A percentile compares a stretch with the other conserved stretches of the same genome.
Evolutionary conservation across 2,329 filamentous ascomycete species (phyloP).

Genomic region (Aspergillus sp.): DNA sequence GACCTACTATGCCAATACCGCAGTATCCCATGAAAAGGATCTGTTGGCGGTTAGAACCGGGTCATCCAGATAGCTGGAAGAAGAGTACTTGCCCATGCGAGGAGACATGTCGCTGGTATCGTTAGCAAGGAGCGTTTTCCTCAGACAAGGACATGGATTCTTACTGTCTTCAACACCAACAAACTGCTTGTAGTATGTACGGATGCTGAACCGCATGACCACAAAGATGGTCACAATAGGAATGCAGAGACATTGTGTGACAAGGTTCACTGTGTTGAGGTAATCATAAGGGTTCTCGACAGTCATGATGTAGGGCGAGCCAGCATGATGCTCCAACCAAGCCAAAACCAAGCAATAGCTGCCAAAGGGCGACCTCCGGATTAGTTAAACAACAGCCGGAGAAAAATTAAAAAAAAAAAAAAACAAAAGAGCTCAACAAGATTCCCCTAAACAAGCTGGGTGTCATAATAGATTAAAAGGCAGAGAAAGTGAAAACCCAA

Average conservation of each 20-base stretch:
- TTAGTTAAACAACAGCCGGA: neutral
- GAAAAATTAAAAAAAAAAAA: neutral
- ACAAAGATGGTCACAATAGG: slow-evolving; percentile 34
- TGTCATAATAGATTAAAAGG: neutral
- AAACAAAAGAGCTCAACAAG: neutral
- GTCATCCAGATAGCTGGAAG: neutral
- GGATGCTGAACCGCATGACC: slow-evolving; percentile 30
- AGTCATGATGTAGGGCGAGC: slow-evolving; percentile 15
- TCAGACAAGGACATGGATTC: slow-evolving; percentile 3
- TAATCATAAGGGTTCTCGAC: slow-evolving; percentile 25
- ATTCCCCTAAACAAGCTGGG: neutral
- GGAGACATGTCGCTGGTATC: slow-evolving; percentile 10
- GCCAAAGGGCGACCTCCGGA: neutral
- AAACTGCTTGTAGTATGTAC: slow-evolving; percentile 30
- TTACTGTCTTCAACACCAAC: slow-evolving; percentile 36
- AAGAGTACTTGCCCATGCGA: slow-evolving; percentile 21
- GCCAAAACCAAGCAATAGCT: neutral
- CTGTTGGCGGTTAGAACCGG: slow-evolving; percentile 10
- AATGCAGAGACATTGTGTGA: slow-evolving; percentile 39
- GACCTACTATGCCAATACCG: slow-evolving; percentile 27
- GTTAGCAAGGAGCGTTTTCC: slow-evolving; percentile 8
- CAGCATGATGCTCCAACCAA: neutral
- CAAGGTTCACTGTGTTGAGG: slow-evolving; percentile 32
- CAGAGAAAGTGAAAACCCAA: neutral
- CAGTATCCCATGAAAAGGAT: slow-evolving; percentile 37